Evolutionary conservation across 2,329 filamentous ascomycete genomes (phyloP).

Genomic region (Didymella lethalis): DNA sequence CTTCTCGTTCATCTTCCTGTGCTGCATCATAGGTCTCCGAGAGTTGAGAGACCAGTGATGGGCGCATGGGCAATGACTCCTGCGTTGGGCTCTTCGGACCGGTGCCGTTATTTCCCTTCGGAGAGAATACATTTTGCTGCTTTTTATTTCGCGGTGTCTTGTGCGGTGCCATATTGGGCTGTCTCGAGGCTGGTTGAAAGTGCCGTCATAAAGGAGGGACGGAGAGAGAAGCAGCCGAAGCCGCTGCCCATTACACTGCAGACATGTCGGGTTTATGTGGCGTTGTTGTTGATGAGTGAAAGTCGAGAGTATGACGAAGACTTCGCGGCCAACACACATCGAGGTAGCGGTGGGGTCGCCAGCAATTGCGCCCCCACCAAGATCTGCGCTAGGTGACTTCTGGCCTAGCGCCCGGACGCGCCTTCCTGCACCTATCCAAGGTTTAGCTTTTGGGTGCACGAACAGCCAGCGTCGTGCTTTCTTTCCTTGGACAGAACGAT

Average conservation of each 20-base stretch:
- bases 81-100: conserved; percentile 36
- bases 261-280: conserved; percentile 38
- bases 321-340: conserved; percentile 37
- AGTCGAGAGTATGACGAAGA: conserved; percentile 29
- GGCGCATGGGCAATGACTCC: conserved; percentile 42
- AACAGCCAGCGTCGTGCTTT: conserved; percentile 24
- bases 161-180: conserved; percentile 56
- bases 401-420: conserved; percentile 32
- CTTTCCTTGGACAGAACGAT: neutral
- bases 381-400: conserved; percentile 19
- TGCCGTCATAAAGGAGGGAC: conserved; percentile 45
- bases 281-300: conserved; percentile 26
- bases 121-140: conserved; percentile 43
- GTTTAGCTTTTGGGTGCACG: conserved; percentile 18
- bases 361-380: conserved; percentile 31
- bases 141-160: conserved; percentile 55
- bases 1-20: conserved; percentile 87
- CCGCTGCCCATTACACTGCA: conserved; percentile 56
- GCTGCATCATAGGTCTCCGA: conserved; percentile 77
- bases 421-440: conserved; percentile 24
- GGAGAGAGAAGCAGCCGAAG: conserved; percentile 57
- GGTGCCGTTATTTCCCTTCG: conserved; percentile 35
- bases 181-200: conserved; percentile 46
- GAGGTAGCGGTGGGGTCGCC: conserved; percentile 35
- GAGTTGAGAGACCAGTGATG: conserved; percentile 47